Percentiles rank a stretch among this genome's conserved stretches.
phyloP scores from a whole-genome alignment of 139 green algal species.

The Edaphochlamys debaryana region DNA sequence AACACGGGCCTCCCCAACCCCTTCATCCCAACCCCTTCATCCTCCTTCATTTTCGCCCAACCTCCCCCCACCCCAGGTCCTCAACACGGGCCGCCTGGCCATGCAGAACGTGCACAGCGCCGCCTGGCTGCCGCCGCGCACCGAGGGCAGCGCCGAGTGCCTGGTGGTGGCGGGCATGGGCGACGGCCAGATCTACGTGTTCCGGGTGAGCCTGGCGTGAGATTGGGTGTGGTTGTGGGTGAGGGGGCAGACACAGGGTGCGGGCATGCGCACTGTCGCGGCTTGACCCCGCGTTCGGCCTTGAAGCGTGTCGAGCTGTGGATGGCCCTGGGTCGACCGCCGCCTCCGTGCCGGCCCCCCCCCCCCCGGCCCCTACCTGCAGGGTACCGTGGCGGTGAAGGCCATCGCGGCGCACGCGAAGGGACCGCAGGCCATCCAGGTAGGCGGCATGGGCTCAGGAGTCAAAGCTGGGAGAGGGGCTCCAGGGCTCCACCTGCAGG shows the following conservation, averaged over 20 bases:
- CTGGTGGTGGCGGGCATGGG: slow-evolving; percentile 68
- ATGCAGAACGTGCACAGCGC: slow-evolving; percentile 69
- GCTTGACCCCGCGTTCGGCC: no score
- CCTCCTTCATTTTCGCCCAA: no score
- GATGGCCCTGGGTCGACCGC: no score
- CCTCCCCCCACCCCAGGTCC: slow-evolving; percentile 14
- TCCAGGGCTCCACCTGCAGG: no score
- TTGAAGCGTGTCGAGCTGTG: no score
- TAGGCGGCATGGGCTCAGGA: no score
- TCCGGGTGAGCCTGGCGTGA: slow-evolving; percentile 55
- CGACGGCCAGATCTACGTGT: slow-evolving; percentile 69
- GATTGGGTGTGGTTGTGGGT: neutral
- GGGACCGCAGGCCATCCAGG: slow-evolving; percentile 57
- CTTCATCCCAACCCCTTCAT: no score
- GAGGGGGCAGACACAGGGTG: no score
- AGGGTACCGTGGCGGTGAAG: slow-evolving; percentile 52
- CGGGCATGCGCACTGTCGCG: neutral
- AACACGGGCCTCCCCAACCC: no score
- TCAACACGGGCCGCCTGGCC: slow-evolving; percentile 62
- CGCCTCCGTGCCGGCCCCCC: no score
- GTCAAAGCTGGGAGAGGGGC: no score
- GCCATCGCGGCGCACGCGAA: slow-evolving; percentile 61
- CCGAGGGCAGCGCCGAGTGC: slow-evolving; percentile 39
- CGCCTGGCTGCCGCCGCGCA: slow-evolving; percentile 61
- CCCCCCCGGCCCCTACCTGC: no score